Evolutionary conservation across 345 rosid species (phyloP).

Genomic region (Syzygium aqueum): DNA sequence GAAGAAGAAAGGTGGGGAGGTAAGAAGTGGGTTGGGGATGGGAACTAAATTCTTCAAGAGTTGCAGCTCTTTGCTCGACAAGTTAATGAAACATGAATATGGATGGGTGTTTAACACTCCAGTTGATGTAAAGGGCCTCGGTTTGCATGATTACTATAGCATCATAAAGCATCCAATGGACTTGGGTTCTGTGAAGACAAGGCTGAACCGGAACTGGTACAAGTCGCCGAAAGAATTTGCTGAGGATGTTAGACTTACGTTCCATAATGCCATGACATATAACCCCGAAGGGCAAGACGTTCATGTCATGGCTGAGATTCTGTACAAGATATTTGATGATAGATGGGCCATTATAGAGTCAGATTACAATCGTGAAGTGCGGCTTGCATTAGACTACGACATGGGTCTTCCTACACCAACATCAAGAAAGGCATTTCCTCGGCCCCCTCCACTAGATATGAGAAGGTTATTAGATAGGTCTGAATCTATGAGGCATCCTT

Average conservation of each 20-base stretch:
- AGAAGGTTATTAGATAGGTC: constrained; percentile 76
- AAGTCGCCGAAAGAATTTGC: constrained; percentile 91
- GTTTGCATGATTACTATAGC: constrained; percentile 76
- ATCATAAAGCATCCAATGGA: constrained; percentile 94
- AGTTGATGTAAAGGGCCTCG: constrained; percentile 73
- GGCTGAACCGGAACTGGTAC: constrained; percentile 67
- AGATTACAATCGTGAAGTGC: constrained; percentile 65
- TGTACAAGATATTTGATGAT: constrained; percentile 71
- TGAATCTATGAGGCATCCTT: constrained; percentile 46
- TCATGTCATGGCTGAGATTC: constrained; percentile 73
- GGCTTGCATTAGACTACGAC: constrained; percentile 45
- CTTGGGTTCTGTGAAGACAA: constrained; percentile 79
- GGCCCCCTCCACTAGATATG: constrained; percentile 62
- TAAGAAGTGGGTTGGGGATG: constrained; percentile 44
- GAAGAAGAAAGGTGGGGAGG: constrained; percentile 66
- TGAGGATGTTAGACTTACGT: constrained; percentile 97
- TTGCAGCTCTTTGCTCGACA: constrained; percentile 75
- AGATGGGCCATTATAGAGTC: constrained; percentile 78
- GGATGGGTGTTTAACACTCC: constrained; percentile 97
- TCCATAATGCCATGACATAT: constrained; percentile 88
- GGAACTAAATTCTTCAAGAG: constrained; percentile 56
- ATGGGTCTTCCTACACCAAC: constrained; percentile 45
- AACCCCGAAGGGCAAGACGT: constrained; percentile 98
- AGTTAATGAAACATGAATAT: constrained; percentile 88
- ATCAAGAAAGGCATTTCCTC: constrained; percentile 53